Percentiles rank a stretch among this genome's conserved stretches.
These are phyloP conservation scores for Fusarium sp. DNA, from an alignment of 2,329 filamentous ascomycete species.

Conservation along the genomic window DNA sequence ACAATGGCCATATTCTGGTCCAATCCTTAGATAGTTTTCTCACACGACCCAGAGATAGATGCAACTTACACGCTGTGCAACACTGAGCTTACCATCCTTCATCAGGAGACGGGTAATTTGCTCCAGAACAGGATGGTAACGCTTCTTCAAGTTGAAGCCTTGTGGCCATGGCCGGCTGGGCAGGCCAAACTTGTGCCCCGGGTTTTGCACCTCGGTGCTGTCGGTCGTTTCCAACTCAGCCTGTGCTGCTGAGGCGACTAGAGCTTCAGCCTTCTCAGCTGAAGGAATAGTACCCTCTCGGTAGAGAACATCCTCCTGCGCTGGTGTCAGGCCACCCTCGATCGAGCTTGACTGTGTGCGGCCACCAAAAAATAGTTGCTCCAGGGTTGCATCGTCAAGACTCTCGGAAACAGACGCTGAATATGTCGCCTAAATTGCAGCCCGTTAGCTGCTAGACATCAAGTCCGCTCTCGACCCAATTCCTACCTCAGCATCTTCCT, in stretches of 20 bases:
- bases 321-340: constrained; percentile 51
- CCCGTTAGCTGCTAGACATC: constrained; percentile 27
- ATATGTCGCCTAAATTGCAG: constrained; percentile 27
- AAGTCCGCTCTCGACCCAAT: constrained; percentile 21
- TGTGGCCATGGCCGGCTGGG: constrained; percentile 73
- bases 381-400: constrained; percentile 50
- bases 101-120: constrained; percentile 93
- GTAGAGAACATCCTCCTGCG: constrained; percentile 57
- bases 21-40: constrained; percentile 18
- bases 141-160: constrained; percentile 72
- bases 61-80: constrained; percentile 80
- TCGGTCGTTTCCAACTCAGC: constrained; percentile 31
- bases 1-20: constrained; percentile 82
- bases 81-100: constrained; percentile 87
- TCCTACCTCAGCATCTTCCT: constrained; percentile 37
- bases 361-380: constrained; percentile 51
- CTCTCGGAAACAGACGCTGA: constrained; percentile 24
- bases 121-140: constrained; percentile 85
- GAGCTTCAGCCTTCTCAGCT: constrained; percentile 46
- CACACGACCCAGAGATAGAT: background rate
- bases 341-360: constrained; percentile 43
- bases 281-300: constrained; percentile 54
- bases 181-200: constrained; percentile 80
- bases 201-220: constrained; percentile 43
- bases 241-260: constrained; percentile 39